These are phyloP conservation scores for Malus sylvestris DNA, from an alignment of 306 rosid species.

Conservation along the genomic window DNA sequence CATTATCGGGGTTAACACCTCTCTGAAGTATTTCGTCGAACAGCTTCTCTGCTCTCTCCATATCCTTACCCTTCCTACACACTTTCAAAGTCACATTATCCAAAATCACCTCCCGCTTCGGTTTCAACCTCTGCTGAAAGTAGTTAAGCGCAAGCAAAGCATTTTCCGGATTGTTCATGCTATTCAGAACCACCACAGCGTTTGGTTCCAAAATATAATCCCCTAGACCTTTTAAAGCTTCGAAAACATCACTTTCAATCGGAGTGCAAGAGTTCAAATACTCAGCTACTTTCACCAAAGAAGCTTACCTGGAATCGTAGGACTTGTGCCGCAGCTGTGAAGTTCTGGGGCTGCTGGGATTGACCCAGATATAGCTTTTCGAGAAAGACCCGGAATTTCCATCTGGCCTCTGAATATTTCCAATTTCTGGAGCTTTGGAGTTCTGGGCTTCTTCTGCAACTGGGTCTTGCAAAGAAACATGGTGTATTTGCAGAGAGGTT, in stretches of 20 bases:
- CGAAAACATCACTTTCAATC: slow-evolving; percentile 30
- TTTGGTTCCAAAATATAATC: slow-evolving; percentile 34
- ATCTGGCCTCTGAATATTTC: slow-evolving; percentile 21
- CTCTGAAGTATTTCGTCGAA: slow-evolving; percentile 70
- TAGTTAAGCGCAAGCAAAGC: slow-evolving; percentile 44
- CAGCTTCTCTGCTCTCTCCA: slow-evolving; percentile 71
- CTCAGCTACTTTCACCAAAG: slow-evolving; percentile 43
- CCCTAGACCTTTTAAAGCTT: slow-evolving; percentile 42
- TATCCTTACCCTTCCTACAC: slow-evolving; percentile 41
- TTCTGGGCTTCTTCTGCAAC: slow-evolving; percentile 25
- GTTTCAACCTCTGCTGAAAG: slow-evolving; percentile 37
- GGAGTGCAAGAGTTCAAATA: slow-evolving; percentile 47
- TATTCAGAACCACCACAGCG: slow-evolving; percentile 49
- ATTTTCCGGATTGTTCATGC: slow-evolving; percentile 44
- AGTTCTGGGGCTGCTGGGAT: slow-evolving; percentile 82
- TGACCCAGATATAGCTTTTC: slow-evolving; percentile 66
- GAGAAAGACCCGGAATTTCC: slow-evolving; percentile 32
- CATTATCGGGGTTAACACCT: slow-evolving; percentile 51
- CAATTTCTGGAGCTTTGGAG: slow-evolving; percentile 6
- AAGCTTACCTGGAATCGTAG: slow-evolving; percentile 49
- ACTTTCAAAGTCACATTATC: slow-evolving; percentile 67
- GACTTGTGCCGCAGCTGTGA: slow-evolving; percentile 54
- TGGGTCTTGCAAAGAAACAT: slow-evolving; percentile 54
- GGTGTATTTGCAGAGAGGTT: slow-evolving; percentile 43
- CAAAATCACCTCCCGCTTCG: slow-evolving; percentile 35